These are phyloP conservation scores for Botryotinia globosa DNA, from an alignment of 2,329 filamentous ascomycete genomes.

Conservation along the genomic window DNA sequence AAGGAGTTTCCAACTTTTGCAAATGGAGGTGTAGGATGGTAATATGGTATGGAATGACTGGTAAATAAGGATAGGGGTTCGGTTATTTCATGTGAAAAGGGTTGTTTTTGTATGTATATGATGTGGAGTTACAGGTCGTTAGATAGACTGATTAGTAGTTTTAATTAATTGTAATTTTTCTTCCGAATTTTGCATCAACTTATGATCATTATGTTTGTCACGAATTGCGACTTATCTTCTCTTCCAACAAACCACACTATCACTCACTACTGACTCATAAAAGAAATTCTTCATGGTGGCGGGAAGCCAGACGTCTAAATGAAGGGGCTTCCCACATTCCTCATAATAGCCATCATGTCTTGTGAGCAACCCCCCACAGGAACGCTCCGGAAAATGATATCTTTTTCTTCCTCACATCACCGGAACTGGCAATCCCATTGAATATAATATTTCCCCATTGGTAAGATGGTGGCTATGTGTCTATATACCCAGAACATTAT, in stretches of 20 bases:
- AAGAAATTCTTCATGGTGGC: neutral
- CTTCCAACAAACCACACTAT: neutral
- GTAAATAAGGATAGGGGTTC: constrained; percentile 13
- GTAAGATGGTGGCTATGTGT: neutral
- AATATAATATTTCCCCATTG: neutral
- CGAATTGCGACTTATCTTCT: no score
- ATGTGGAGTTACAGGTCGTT: neutral
- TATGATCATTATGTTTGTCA: neutral
- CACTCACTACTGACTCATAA: neutral
- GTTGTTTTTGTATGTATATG: constrained; percentile 8
- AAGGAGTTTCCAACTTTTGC: constrained; percentile 10
- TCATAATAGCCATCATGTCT: constrained; percentile 8
- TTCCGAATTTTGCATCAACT: neutral
- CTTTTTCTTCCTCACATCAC: neutral
- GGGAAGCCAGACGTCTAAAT: neutral
- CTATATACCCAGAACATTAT: neutral
- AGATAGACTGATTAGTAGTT: neutral
- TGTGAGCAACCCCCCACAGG: neutral
- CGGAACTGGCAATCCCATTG: neutral
- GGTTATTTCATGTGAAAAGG: constrained; percentile 8
- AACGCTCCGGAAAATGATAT: constrained; percentile 2
- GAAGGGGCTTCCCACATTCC: constrained; percentile 3
- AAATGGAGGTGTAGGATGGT: constrained; percentile 14
- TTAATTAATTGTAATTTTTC: neutral
- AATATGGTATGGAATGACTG: neutral